These are phyloP conservation scores for Amanita polypyramis DNA, from an alignment of 768 basidiomycete species.

Conservation along the genomic window DNA sequence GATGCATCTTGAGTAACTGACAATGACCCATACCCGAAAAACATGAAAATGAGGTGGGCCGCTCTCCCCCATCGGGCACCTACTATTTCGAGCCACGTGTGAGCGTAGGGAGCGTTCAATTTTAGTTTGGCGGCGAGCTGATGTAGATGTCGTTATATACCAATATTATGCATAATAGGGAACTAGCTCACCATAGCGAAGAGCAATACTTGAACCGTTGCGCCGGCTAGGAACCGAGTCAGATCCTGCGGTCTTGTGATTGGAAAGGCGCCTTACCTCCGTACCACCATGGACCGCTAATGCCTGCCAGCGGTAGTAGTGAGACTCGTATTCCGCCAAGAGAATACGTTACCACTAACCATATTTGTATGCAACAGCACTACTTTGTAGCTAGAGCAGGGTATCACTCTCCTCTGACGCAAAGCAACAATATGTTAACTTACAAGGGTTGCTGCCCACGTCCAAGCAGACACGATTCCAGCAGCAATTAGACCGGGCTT, in stretches of 20 bases:
- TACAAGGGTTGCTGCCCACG: slow-evolving; percentile 74
- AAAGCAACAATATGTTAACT: slow-evolving; percentile 8
- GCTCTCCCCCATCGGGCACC: slow-evolving; percentile 66
- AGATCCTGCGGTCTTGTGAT: not conserved
- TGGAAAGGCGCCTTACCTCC: slow-evolving; percentile 26
- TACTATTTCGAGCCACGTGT: slow-evolving; percentile 87
- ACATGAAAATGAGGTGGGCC: slow-evolving; percentile 80
- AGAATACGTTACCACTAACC: slow-evolving; percentile 24
- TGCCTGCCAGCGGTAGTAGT: slow-evolving; percentile 23
- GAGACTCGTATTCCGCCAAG: not conserved
- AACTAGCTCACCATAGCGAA: slow-evolving; percentile 56
- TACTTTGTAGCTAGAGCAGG: slow-evolving; percentile 49
- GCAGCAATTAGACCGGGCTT: slow-evolving; percentile 90
- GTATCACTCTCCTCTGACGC: not conserved
- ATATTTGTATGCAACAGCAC: slow-evolving; percentile 77
- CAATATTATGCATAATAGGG: not conserved
- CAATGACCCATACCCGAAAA: slow-evolving; percentile 52
- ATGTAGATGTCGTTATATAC: not conserved
- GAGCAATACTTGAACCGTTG: slow-evolving; percentile 80
- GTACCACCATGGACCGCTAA: slow-evolving; percentile 87
- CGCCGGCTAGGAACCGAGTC: slow-evolving; percentile 42
- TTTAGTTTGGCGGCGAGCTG: slow-evolving; percentile 88
- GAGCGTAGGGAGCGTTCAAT: slow-evolving; percentile 78
- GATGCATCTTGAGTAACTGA: not conserved
- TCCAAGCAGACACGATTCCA: slow-evolving; percentile 91